Percentiles rank a stretch among this genome's conserved stretches.
Evolutionary conservation across 2,329 filamentous ascomycete species (phyloP).

Genomic region (Exophiala lecanii-corni): DNA sequence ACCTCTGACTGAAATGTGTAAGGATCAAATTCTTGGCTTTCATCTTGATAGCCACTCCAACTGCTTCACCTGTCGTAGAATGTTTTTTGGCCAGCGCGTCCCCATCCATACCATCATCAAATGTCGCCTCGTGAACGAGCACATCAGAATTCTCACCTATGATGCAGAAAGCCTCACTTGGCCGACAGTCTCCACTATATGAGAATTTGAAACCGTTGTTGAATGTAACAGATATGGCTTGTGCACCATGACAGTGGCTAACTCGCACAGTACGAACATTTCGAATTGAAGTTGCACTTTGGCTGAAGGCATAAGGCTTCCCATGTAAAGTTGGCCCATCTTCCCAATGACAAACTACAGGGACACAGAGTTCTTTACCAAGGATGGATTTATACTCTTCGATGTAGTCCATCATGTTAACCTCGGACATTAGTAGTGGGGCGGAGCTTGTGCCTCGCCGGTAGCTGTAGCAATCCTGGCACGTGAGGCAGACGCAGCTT

Average conservation of each 20-base stretch:
- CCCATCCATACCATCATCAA: conserved; percentile 73
- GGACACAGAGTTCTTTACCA: conserved; percentile 45
- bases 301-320: conserved; percentile 14
- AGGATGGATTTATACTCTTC: conserved; percentile 68
- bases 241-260: conserved; percentile 72
- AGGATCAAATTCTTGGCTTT: conserved; percentile 72
- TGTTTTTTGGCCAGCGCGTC: conserved; percentile 88
- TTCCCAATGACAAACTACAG: conserved; percentile 34
- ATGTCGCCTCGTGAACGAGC: conserved; percentile 92
- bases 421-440: conserved; percentile 61
- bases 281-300: conserved; percentile 15
- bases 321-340: conserved; percentile 14
- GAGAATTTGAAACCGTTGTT: conserved; percentile 77
- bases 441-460: conserved; percentile 4
- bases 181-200: conserved; percentile 92
- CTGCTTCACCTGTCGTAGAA: conserved; percentile 79
- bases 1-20: conserved; percentile 93
- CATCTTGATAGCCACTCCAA: conserved; percentile 74
- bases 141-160: conserved; percentile 74
- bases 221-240: conserved; percentile 74
- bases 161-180: conserved; percentile 62
- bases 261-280: conserved; percentile 65
- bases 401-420: conserved; percentile 70
- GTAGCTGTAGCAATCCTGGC: background rate
- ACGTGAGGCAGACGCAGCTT: conserved; percentile 8